Evolutionary conservation across 495 filamentous ascomycete species (phyloP).

Genomic region (Amphirosellinia nigrospora): DNA sequence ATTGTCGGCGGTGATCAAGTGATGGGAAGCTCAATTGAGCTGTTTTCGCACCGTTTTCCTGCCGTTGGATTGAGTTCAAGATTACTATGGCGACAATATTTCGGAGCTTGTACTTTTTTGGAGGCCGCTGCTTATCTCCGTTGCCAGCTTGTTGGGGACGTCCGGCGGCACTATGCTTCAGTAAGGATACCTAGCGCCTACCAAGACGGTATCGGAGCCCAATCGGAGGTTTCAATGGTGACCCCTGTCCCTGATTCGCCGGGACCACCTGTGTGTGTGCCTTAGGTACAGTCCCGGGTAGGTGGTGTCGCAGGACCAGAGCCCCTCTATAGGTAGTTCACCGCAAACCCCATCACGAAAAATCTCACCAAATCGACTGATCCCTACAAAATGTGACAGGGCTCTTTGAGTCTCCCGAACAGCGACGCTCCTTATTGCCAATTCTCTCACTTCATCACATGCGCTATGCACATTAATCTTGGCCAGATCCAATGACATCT

Average conservation of each 20-base stretch:
- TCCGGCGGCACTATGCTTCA: constrained; percentile 25
- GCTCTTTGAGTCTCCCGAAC: background rate
- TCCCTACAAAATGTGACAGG: background rate
- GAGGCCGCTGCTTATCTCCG: constrained; percentile 17
- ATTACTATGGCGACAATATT: constrained; percentile 14
- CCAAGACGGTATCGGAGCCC: constrained; percentile 14
- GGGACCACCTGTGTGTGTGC: background rate
- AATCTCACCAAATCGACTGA: background rate
- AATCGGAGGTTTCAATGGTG: constrained; percentile 20
- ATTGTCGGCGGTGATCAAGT: constrained; percentile 42
- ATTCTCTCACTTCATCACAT: background rate
- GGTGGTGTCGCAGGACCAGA: background rate
- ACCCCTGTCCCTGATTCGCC: background rate
- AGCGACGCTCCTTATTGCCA: background rate
- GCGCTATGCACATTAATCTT: background rate
- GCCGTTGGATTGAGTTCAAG: constrained; percentile 12
- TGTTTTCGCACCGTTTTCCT: constrained; percentile 26
- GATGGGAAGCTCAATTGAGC: constrained; percentile 46
- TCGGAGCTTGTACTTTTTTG: constrained; percentile 37
- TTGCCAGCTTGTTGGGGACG: constrained; percentile 38
- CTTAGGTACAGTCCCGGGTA: background rate
- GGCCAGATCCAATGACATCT: constrained; percentile 4
- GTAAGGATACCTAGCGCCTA: background rate
- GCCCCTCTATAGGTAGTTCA: background rate
- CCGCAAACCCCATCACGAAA: constrained; percentile 4